phyloP scores from a whole-genome alignment of 129 eudicot species.

The Apium graveolens region DNA sequence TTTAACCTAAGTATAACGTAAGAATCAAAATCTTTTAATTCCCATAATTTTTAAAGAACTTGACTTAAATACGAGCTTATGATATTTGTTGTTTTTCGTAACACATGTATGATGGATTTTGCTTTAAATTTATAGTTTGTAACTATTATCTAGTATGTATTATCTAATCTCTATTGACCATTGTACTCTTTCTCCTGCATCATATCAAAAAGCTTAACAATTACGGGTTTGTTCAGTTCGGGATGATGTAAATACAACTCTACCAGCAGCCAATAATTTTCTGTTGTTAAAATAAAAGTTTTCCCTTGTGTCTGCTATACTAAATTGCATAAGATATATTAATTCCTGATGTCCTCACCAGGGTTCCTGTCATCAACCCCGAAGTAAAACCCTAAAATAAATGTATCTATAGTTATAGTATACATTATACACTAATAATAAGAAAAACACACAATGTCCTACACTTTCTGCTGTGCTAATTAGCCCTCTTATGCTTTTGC shows the following conservation, averaged over 20 bases:
- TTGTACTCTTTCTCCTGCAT: background rate
- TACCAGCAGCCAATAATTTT: background rate
- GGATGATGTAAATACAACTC: background rate
- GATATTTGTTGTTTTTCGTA: background rate
- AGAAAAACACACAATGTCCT: background rate
- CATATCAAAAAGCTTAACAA: too few species aligned
- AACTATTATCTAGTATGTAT: too few species aligned
- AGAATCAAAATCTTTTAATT: slow-evolving; percentile 12
- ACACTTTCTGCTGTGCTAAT: background rate
- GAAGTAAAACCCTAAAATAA: too few species aligned
- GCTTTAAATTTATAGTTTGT: background rate
- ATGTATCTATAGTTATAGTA: too few species aligned
- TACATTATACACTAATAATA: background rate
- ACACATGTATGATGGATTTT: background rate
- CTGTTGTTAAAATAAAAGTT: too few species aligned
- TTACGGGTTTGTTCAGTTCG: background rate
- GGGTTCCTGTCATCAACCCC: too few species aligned
- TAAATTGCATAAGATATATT: too few species aligned
- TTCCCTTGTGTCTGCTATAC: too few species aligned
- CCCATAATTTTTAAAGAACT: background rate
- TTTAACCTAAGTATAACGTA: slow-evolving; percentile 44
- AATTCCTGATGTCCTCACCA: too few species aligned
- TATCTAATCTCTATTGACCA: background rate
- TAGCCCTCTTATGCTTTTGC: slow-evolving; percentile 2
- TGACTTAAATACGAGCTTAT: background rate